Conservation (phyloP, 495 filamentous ascomycete species). For the Penicillium odoratum region DNA sequence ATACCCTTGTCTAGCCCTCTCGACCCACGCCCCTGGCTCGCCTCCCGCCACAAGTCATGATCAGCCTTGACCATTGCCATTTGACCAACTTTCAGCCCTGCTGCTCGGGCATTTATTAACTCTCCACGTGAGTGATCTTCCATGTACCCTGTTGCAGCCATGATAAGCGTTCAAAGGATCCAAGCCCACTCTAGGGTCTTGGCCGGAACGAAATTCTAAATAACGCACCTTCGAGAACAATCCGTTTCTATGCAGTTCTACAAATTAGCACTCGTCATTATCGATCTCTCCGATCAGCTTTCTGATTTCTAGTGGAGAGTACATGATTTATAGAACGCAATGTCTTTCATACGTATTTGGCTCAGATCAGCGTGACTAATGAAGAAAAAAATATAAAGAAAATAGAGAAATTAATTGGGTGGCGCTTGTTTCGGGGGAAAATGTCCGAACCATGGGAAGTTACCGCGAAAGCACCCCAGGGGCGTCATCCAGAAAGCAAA, state of each 20-base stretch:
- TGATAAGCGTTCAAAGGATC: constrained; percentile 12
- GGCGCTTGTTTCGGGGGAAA: background rate
- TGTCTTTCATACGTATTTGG: background rate
- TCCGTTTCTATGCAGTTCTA: background rate
- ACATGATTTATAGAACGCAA: background rate
- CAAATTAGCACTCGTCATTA: background rate
- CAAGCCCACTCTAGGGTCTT: constrained; percentile 7
- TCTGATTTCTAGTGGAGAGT: background rate
- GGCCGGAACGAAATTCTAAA: constrained; percentile 10
- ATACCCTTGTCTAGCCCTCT: background rate
- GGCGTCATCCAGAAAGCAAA: background rate
- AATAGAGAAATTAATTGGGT: background rate
- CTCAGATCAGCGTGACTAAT: background rate
- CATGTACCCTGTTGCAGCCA: background rate
- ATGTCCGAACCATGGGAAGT: background rate
- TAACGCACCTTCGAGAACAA: background rate
- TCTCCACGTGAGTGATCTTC: background rate
- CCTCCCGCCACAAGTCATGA: background rate
- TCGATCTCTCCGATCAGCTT: background rate
- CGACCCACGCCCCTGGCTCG: background rate
- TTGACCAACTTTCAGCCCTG: background rate
- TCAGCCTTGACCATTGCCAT: background rate
- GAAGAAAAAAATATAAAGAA: background rate
- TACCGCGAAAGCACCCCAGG: background rate
- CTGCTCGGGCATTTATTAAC: background rate